Evolutionary conservation across 163 green algal genomes (phyloP), one percentile per base, ranked within the genome.

Genomic region (Smithsoniella earleae): DNA sequence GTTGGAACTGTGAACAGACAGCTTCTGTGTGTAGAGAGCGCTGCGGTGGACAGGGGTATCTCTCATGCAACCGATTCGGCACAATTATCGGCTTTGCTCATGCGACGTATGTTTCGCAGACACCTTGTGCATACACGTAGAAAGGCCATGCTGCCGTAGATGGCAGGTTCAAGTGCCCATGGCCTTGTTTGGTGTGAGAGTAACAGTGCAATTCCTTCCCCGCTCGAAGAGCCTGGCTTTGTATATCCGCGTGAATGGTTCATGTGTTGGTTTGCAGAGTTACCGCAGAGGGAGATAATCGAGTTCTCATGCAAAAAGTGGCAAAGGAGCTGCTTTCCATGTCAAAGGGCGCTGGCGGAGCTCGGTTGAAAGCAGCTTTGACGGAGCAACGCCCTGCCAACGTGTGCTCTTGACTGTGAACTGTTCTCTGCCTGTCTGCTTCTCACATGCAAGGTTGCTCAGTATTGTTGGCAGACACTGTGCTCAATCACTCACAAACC

Each of bases 271-370:
- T n/a, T n/a, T n/a, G n/a, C n/a, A n/a, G 88, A 72, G 95, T 96
- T 82, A 96, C 91, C 2, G 91, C 91, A 1, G 91, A 96, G 83
- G 91, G 91, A 1, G 91, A 96, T 81, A 96, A 96, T 88, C 87
- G 87, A 22, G 90, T 96, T 36, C 81, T 95, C 27, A 94, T 96
- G 87, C 89, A 95, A 73, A 96, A 96, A 84, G 85, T 95, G 31
- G 85, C 90, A 33, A 96, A 96, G 86, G 90, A 96, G 83, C 83
- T 93, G 54, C 77, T 93, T 30, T 73, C 77, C 16, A 85, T 89
- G 45, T 44, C 43, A 46, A 62, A 28, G 31, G 37, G 37, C n/a
- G n/a, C 18, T 10, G 37, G 31, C n/a, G 44, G 54, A 27, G 73
- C 78, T 0, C 74, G 88, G 20, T 65, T 91, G 34, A 74, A 77